phyloP scores from a whole-genome alignment of 2,329 filamentous ascomycete genomes.

The Bipolaris victoriae region DNA sequence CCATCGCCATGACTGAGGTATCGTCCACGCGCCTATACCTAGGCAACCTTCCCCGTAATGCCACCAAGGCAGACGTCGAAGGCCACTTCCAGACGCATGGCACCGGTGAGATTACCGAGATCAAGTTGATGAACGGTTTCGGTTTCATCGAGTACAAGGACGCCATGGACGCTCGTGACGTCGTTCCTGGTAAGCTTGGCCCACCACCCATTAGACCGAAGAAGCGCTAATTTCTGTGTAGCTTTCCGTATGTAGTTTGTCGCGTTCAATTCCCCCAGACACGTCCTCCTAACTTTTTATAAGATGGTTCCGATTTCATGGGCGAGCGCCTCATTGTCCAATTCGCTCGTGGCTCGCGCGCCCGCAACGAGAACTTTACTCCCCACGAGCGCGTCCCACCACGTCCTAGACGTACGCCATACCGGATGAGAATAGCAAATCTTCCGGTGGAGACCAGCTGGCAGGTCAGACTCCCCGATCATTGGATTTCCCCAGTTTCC shows the following conservation, averaged over 20 bases:
- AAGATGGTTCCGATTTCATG: slow-evolving; percentile 98
- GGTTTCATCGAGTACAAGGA: slow-evolving; percentile 99
- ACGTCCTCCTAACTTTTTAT: slow-evolving; percentile 24
- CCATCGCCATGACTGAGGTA: slow-evolving; percentile 74
- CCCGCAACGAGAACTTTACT: slow-evolving; percentile 67
- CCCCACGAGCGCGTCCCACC: slow-evolving; percentile 70
- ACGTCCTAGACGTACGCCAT: slow-evolving; percentile 90
- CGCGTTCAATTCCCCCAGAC: neutral
- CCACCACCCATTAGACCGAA: slow-evolving; percentile 6
- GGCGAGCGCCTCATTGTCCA: slow-evolving; percentile 97
- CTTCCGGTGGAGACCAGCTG: slow-evolving; percentile 98
- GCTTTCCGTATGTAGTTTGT: slow-evolving; percentile 62
- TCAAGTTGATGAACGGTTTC: slow-evolving; percentile 99
- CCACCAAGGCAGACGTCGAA: slow-evolving; percentile 96
- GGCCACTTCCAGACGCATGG: slow-evolving; percentile 94
- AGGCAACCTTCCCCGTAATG: slow-evolving; percentile 95
- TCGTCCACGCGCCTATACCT: slow-evolving; percentile 95
- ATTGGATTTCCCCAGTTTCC: slow-evolving; percentile 53
- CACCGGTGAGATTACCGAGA: slow-evolving; percentile 95
- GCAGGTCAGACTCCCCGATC: slow-evolving; percentile 87
- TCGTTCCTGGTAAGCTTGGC: slow-evolving; percentile 83
- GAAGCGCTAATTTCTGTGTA: slow-evolving; percentile 43
- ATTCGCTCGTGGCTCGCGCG: slow-evolving; percentile 86
- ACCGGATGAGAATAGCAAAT: slow-evolving; percentile 97
- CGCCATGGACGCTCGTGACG: slow-evolving; percentile 95